Percentiles rank a stretch among this genome's conserved stretches.
Conservation (phyloP, 345 rosid species). For the Eucalyptus guilfoylei region DNA sequence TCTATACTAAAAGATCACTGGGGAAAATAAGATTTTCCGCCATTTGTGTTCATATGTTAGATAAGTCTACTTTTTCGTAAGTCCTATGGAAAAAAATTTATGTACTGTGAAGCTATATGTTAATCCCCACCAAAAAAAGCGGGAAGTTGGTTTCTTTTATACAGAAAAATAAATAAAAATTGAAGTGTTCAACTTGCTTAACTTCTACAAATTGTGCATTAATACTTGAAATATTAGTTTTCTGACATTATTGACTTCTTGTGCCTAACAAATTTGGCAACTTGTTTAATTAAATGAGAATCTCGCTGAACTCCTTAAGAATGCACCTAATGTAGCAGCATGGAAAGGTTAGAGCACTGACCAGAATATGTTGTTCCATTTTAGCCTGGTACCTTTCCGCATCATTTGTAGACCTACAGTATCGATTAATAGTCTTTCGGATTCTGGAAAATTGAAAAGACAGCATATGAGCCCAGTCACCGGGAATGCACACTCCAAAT, state of each 20-base stretch:
- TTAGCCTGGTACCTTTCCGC: not conserved
- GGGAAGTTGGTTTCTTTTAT: not conserved
- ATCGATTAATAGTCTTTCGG: constrained; percentile 30
- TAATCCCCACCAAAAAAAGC: not conserved
- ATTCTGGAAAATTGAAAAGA: constrained; percentile 13
- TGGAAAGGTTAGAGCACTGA: not conserved
- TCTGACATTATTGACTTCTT: not conserved
- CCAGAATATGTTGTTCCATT: constrained; percentile 2
- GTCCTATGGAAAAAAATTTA: not conserved
- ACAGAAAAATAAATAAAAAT: not conserved
- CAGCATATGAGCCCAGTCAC: not conserved
- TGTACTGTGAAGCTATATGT: not conserved
- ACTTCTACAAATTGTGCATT: not conserved
- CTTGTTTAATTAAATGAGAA: not conserved
- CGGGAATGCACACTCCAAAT: not conserved
- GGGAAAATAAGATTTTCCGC: not conserved
- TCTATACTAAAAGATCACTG: not conserved
- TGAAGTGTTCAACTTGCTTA: not conserved
- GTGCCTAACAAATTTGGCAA: not conserved
- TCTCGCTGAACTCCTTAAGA: not conserved
- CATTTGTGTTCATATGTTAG: not conserved
- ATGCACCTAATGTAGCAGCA: not conserved
- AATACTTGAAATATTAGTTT: not conserved
- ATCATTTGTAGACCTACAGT: constrained; percentile 9
- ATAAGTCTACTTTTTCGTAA: not conserved